Conservation (phyloP, 2,329 filamentous ascomycete species). For the Cladosporium sp. region DNA sequence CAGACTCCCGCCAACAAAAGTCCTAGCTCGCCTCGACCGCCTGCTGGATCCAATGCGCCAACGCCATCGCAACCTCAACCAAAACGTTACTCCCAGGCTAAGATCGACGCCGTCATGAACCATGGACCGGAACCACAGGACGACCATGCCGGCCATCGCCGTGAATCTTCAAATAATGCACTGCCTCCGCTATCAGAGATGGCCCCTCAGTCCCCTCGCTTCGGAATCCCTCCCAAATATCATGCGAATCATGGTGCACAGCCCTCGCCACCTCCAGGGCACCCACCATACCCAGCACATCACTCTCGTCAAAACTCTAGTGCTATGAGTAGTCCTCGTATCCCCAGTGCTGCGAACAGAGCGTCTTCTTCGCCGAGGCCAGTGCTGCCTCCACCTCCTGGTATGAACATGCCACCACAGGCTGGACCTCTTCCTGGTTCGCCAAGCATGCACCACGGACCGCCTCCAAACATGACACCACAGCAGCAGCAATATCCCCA, state of each 20-base stretch:
- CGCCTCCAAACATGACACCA: slow-evolving; percentile 15
- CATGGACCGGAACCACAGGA: slow-evolving; percentile 38
- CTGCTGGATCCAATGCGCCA: slow-evolving; percentile 18
- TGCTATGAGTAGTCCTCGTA: slow-evolving; percentile 33
- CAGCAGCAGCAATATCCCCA: slow-evolving; percentile 31
- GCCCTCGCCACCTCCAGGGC: slow-evolving; percentile 32
- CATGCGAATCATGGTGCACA: slow-evolving; percentile 32
- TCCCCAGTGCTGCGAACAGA: slow-evolving; percentile 33
- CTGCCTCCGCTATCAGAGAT: slow-evolving; percentile 39
- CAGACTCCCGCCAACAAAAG: slow-evolving; percentile 24
- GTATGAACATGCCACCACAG: slow-evolving; percentile 35
- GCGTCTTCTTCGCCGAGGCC: slow-evolving; percentile 39
- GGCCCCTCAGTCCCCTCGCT: slow-evolving; percentile 36
- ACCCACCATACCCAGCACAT: slow-evolving; percentile 36
- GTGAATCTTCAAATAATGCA: slow-evolving; percentile 34
- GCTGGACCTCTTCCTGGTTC: slow-evolving; percentile 18
- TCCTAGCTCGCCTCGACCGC: slow-evolving; percentile 22
- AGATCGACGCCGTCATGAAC: slow-evolving; percentile 40
- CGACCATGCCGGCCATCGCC: slow-evolving; percentile 27
- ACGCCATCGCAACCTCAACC: slow-evolving; percentile 18
- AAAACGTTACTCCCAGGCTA: slow-evolving; percentile 34
- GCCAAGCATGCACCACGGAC: slow-evolving; percentile 23
- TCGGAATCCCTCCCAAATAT: slow-evolving; percentile 31
- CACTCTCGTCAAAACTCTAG: slow-evolving; percentile 29
- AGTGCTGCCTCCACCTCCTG: slow-evolving; percentile 40